Conservation (phyloP, 2,329 filamentous ascomycete species). For the Phialocephala sp. region DNA sequence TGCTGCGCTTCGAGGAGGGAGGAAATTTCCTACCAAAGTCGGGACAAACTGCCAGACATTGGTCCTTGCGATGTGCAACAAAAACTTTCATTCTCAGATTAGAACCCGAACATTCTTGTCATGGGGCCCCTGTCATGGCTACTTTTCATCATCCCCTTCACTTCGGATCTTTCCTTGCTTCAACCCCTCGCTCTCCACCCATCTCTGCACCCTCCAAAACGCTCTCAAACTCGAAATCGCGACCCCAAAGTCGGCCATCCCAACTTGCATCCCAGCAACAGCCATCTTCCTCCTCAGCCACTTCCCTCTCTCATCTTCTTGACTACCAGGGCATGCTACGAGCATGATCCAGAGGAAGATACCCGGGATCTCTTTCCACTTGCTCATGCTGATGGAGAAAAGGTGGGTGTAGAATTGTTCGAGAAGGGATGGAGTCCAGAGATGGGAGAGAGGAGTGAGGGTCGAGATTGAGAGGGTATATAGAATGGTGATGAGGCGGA, state of each 20-base stretch:
- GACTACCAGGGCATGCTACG: not conserved
- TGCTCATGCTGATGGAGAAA: constrained; percentile 52
- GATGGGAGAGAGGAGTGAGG: constrained; percentile 50
- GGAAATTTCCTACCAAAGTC: no score
- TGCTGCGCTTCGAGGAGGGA: no score
- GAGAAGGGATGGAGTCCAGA: constrained; percentile 49
- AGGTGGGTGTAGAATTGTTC: constrained; percentile 51
- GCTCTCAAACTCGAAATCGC: constrained; percentile 1
- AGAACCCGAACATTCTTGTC: no score
- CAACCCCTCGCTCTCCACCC: constrained; percentile 11
- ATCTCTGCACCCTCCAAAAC: constrained; percentile 21
- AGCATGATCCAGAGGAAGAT: constrained; percentile 40
- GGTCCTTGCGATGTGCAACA: no score
- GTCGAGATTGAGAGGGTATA: constrained; percentile 53
- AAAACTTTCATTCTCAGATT: no score
- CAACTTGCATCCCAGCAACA: constrained; percentile 10
- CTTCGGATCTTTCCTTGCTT: not conserved
- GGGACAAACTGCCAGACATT: no score
- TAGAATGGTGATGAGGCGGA: constrained; percentile 52
- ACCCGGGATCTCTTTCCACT: constrained; percentile 53
- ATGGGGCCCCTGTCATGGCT: no score
- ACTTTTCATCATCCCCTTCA: no score
- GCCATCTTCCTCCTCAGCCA: constrained; percentile 18
- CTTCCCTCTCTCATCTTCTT: constrained; percentile 5
- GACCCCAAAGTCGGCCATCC: constrained; percentile 7